Evolutionary conservation across 2,329 filamentous ascomycete species (phyloP).

Genomic region (Xylariaceae sp.): DNA sequence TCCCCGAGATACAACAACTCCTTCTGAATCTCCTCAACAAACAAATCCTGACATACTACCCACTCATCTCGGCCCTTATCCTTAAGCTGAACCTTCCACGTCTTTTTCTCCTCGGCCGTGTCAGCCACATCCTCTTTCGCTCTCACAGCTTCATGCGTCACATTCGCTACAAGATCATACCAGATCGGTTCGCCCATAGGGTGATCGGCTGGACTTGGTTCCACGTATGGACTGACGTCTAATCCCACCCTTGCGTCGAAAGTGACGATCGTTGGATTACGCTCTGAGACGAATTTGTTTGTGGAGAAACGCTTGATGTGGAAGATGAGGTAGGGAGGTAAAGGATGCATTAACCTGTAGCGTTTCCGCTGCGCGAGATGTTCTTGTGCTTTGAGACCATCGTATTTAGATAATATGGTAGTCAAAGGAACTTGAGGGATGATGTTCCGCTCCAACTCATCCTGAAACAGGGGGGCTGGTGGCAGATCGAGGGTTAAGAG

Average conservation of each 20-base stretch:
- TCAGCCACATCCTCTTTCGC: slow-evolving; percentile 82
- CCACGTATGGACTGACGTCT: slow-evolving; percentile 86
- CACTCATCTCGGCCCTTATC: slow-evolving; percentile 82
- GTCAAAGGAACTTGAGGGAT: slow-evolving; percentile 89
- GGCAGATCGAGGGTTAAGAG: slow-evolving; percentile 93
- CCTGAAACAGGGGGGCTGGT: slow-evolving; percentile 89
- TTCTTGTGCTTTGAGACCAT: slow-evolving; percentile 83
- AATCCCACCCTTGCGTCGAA: slow-evolving; percentile 79
- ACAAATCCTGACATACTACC: slow-evolving; percentile 92
- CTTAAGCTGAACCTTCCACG: slow-evolving; percentile 89
- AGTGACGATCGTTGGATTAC: slow-evolving; percentile 97
- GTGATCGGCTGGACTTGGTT: slow-evolving; percentile 73
- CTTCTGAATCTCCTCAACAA: slow-evolving; percentile 82
- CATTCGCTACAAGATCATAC: slow-evolving; percentile 95
- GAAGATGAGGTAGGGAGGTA: slow-evolving; percentile 88
- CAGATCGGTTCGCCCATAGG: slow-evolving; percentile 78
- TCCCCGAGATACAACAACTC: slow-evolving; percentile 92
- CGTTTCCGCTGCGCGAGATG: slow-evolving; percentile 84
- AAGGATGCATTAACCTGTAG: slow-evolving; percentile 83
- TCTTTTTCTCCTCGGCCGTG: slow-evolving; percentile 80
- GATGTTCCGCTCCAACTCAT: slow-evolving; percentile 90
- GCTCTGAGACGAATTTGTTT: slow-evolving; percentile 94
- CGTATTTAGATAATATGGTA: slow-evolving; percentile 85
- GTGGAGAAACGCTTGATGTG: slow-evolving; percentile 96
- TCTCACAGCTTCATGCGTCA: slow-evolving; percentile 81